Conservation (phyloP, 768 basidiomycete species). For the Boletus reticuloceps region DNA sequence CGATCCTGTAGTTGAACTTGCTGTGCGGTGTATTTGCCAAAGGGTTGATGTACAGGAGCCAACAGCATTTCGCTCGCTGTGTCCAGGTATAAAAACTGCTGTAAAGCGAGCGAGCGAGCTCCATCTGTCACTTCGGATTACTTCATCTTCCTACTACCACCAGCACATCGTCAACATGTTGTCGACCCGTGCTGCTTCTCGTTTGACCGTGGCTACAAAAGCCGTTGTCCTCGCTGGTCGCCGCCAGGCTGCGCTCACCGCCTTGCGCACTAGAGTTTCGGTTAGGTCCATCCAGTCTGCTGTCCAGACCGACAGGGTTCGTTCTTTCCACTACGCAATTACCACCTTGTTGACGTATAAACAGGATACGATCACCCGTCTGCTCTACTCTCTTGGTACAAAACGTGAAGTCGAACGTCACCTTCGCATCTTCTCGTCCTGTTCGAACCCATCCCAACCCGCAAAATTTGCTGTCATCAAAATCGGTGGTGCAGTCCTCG, state of each 20-base stretch:
- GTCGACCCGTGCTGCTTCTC: slow-evolving; percentile 27
- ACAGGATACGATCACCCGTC: slow-evolving; percentile 94
- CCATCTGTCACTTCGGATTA: neutral
- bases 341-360: neutral
- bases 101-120: neutral
- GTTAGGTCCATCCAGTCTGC: slow-evolving; percentile 54
- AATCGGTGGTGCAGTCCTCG: slow-evolving; percentile 93
- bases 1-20: too few species aligned
- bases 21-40: slow-evolving; percentile 8
- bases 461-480: slow-evolving; percentile 98
- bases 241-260: slow-evolving; percentile 40
- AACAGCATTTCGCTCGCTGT: slow-evolving; percentile 20
- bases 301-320: slow-evolving; percentile 73
- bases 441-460: slow-evolving; percentile 82
- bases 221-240: slow-evolving; percentile 45
- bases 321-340: slow-evolving; percentile 22
- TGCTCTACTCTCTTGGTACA: slow-evolving; percentile 95
- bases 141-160: neutral
- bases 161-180: slow-evolving; percentile 23
- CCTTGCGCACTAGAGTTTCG: slow-evolving; percentile 37
- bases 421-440: slow-evolving; percentile 96
- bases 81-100: neutral
- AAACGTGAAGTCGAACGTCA: slow-evolving; percentile 98
- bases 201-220: slow-evolving; percentile 40
- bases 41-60: slow-evolving; percentile 11